Percentiles rank a stretch among this genome's conserved stretches.
Conservation (phyloP, 2,329 filamentous ascomycete species). For the Trichoderma atrobrunneum region DNA sequence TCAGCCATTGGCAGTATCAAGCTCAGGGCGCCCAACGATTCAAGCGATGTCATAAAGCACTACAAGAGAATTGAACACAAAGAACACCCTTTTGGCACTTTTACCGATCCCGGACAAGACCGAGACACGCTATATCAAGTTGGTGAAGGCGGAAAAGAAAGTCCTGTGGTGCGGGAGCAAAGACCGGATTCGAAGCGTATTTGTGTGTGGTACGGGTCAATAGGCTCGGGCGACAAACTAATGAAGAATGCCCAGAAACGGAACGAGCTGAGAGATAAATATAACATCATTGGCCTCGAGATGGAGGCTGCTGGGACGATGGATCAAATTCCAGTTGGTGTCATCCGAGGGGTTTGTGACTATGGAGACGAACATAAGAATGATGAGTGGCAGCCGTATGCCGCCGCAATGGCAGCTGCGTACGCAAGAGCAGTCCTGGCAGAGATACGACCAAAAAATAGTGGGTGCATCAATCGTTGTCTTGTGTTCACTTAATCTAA, state of each 20-base stretch:
- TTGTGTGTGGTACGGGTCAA: slow-evolving; percentile 31
- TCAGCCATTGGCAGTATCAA: slow-evolving; percentile 36
- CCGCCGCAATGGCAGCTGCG: slow-evolving; percentile 17
- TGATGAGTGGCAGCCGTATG: slow-evolving; percentile 14
- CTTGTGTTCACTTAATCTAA: not conserved
- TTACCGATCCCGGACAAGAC: slow-evolving; percentile 34
- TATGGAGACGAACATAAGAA: slow-evolving; percentile 17
- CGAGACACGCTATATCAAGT: slow-evolving; percentile 27
- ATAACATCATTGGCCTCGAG: slow-evolving; percentile 21
- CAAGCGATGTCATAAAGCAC: slow-evolving; percentile 23
- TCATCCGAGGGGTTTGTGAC: slow-evolving; percentile 15
- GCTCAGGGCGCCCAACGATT: slow-evolving; percentile 25
- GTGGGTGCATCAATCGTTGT: not conserved
- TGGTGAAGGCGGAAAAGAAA: not conserved
- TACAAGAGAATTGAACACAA: slow-evolving; percentile 28
- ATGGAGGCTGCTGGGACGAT: slow-evolving; percentile 19
- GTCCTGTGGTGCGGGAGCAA: slow-evolving; percentile 19
- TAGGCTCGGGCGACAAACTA: slow-evolving; percentile 17
- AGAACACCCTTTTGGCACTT: slow-evolving; percentile 26
- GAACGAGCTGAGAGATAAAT: slow-evolving; percentile 12
- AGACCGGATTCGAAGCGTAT: slow-evolving; percentile 27
- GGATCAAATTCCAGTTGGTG: slow-evolving; percentile 13
- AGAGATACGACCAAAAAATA: not conserved
- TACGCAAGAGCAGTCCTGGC: not conserved
- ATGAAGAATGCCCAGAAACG: slow-evolving; percentile 5